Percentiles rank a stretch among this genome's conserved stretches.
Evolutionary conservation across 352 stramenopile genomes (phyloP).

Genomic region (Phytopythium mirpurense): DNA sequence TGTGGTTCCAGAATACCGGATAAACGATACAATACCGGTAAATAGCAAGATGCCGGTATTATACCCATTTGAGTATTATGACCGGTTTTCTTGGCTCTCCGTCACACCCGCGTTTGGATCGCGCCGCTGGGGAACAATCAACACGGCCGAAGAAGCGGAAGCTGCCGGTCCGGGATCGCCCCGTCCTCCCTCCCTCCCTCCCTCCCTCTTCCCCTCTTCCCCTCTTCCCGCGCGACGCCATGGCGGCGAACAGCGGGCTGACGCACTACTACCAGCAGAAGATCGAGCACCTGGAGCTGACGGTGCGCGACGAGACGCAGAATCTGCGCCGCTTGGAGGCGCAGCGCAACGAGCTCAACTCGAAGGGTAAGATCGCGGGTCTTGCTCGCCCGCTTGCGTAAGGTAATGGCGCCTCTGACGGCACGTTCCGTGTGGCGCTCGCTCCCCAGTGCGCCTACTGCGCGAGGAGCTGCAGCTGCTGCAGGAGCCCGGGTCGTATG

Average conservation of each 20-base stretch:
- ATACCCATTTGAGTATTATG: too few species aligned
- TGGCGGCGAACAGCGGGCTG: conserved; percentile 41
- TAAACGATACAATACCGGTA: too few species aligned
- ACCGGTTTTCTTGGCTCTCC: too few species aligned
- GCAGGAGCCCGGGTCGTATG: conserved; percentile 97
- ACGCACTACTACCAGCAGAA: conserved; percentile 94
- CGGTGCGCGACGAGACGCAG: conserved; percentile 92
- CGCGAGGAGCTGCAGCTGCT: conserved; percentile 98
- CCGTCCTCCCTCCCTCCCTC: too few species aligned
- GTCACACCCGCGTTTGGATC: neutral
- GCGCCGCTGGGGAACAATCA: neutral
- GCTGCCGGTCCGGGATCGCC: too few species aligned
- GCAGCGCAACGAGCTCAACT: conserved; percentile 99
- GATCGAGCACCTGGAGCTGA: conserved; percentile 94
- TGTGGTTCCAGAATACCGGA: too few species aligned
- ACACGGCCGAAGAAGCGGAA: neutral
- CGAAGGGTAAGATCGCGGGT: conserved; percentile 86
- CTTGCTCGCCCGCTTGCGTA: too few species aligned
- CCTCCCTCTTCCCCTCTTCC: too few species aligned
- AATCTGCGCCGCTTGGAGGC: conserved; percentile 98
- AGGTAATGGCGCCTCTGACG: too few species aligned
- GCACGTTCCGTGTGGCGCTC: too few species aligned
- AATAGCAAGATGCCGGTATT: too few species aligned
- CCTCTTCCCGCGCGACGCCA: conserved; percentile 10
- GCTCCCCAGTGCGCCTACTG: conserved; percentile 95